Evolutionary conservation across 225 moss, liverwort and hornwort species (phyloP), one percentile per base, ranked within the genome.

Genomic region (Anthoceros angustus): DNA sequence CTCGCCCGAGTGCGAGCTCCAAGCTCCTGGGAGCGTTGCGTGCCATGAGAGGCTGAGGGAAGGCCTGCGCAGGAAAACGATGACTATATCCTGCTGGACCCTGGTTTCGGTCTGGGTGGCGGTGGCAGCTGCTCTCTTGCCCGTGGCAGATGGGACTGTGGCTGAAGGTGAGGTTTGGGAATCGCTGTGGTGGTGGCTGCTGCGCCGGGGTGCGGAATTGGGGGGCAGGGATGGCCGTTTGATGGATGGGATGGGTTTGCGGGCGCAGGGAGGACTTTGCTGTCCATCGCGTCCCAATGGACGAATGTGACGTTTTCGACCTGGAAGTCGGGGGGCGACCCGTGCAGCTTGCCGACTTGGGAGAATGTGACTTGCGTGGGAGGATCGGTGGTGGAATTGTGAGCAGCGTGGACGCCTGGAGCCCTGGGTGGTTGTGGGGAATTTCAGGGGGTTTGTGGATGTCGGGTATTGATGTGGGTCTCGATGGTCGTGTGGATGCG

Each of bases 321-420:
- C 23, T 76, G 75, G 75, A 9, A 9, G 50, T 0, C 23, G 9
- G 75, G 75, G 0, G 71, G 68, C 41, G 75, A 76, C 68, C 75
- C 75, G 14, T 76, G 75, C 62, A 9, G n/a, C n/a, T n/a, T 69
- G 2, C 60, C n/a, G 41, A 23, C 5, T 5, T 76, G 71, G 71
- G 42, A 49, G 0, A 8, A 40, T n/a, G 61, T 69, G 11, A 9
- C 4, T 0, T 76, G 75, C 8, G 32, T 5, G 8, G 11, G 39
- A 40, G 74, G 70, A 18, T 38, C 12, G 14, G 70, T 74, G 15
- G 66, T 74, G 6, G 20, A 46, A 21, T 21, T 74, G 74, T 74
- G 63, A 69, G 73, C 43, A 24, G 18, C 42, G 20, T 14, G 49
- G 49, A 14, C 43, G 43, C 20, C 14, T 5, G 6, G 14, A 50